A percentile compares a stretch with the other conserved stretches of the same genome.
phyloP scores from a whole-genome alignment of 257 asterid species.

The Nicotiana benthamiana region DNA sequence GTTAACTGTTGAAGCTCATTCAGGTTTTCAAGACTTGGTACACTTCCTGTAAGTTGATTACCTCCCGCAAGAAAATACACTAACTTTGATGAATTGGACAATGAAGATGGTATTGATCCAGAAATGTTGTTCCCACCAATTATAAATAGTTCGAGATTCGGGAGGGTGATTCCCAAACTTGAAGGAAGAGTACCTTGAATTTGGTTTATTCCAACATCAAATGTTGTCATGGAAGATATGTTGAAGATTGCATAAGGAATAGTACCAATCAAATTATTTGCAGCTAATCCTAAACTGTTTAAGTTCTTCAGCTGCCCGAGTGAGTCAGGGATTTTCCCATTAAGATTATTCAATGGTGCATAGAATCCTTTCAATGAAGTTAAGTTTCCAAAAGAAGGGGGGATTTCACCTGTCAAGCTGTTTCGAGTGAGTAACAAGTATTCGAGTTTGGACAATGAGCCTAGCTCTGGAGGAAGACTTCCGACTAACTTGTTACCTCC shows the following conservation, averaged over 20 bases:
- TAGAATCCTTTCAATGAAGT: slow-evolving; percentile 12
- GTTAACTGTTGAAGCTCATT: slow-evolving; percentile 5
- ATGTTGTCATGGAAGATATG: slow-evolving; percentile 9
- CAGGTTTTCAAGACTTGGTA: slow-evolving; percentile 17
- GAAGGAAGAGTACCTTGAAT: slow-evolving; percentile 16
- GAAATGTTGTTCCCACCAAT: slow-evolving; percentile 15
- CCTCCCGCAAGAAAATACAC: slow-evolving; percentile 1
- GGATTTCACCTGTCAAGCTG: slow-evolving; percentile 15
- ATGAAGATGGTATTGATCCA: slow-evolving; percentile 15
- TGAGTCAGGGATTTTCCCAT: slow-evolving; percentile 9
- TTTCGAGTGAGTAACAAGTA: slow-evolving; percentile 5
- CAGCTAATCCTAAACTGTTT: slow-evolving; percentile 12
- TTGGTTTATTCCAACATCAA: slow-evolving; percentile 14
- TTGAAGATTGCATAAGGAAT: slow-evolving; percentile 16
- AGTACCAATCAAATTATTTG: slow-evolving; percentile 10
- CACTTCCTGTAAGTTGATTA: slow-evolving; percentile 14
- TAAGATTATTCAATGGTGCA: slow-evolving; percentile 13
- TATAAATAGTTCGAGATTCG: slow-evolving; percentile 11
- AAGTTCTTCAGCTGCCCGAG: slow-evolving; percentile 12
- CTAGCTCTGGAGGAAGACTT: slow-evolving; percentile 9
- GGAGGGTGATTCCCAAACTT: slow-evolving; percentile 13
- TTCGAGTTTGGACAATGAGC: slow-evolving; percentile 7
- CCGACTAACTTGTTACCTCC: slow-evolving; percentile 14
- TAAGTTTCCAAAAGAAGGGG: slow-evolving; percentile 20
- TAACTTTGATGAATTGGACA: slow-evolving; percentile 13